phyloP scores from a whole-genome alignment of 2,329 filamentous ascomycete genomes.

The Pseudodiploospora longispora region DNA sequence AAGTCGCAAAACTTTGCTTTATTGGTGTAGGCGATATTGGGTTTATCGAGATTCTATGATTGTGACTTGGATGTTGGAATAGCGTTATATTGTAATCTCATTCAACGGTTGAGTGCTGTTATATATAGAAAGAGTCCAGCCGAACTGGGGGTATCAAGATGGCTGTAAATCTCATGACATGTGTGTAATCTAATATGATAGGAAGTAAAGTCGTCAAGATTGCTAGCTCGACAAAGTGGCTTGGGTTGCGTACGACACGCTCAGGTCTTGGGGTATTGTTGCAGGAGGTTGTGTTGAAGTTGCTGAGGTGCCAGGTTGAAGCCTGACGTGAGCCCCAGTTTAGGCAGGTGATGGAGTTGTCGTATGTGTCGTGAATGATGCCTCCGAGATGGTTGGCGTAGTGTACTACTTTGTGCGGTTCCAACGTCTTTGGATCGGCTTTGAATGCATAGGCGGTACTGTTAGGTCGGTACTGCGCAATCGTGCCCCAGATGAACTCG shows the following conservation, averaged over 20 bases:
- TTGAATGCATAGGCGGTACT: constrained; percentile 34
- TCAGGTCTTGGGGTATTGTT: constrained; percentile 11
- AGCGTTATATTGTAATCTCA: too few relatives aligned
- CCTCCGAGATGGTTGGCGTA: constrained; percentile 38
- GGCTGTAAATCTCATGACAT: too few relatives aligned
- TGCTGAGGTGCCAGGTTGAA: constrained; percentile 25
- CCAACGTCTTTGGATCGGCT: constrained; percentile 28
- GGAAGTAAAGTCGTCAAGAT: too few relatives aligned
- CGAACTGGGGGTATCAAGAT: too few relatives aligned
- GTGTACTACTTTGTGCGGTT: constrained; percentile 25
- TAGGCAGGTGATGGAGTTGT: constrained; percentile 28
- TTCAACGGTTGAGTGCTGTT: too few relatives aligned
- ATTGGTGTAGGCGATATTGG: too few relatives aligned
- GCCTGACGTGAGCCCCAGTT: constrained; percentile 40
- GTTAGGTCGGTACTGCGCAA: constrained; percentile 40
- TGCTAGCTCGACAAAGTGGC: constrained; percentile 28
- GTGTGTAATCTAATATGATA: too few relatives aligned
- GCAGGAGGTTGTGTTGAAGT: constrained; percentile 9
- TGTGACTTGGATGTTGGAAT: too few relatives aligned
- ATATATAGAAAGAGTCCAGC: too few relatives aligned
- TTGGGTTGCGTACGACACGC: constrained; percentile 26
- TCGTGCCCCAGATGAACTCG: constrained; percentile 35
- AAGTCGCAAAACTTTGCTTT: too few relatives aligned
- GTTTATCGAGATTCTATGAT: too few relatives aligned
- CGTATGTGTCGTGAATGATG: constrained; percentile 32